A percentile compares a stretch with the other conserved stretches of the same genome.
These are phyloP conservation scores for Yamagishiella unicocca DNA, from an alignment of 139 green algal genomes.

Conservation along the genomic window DNA sequence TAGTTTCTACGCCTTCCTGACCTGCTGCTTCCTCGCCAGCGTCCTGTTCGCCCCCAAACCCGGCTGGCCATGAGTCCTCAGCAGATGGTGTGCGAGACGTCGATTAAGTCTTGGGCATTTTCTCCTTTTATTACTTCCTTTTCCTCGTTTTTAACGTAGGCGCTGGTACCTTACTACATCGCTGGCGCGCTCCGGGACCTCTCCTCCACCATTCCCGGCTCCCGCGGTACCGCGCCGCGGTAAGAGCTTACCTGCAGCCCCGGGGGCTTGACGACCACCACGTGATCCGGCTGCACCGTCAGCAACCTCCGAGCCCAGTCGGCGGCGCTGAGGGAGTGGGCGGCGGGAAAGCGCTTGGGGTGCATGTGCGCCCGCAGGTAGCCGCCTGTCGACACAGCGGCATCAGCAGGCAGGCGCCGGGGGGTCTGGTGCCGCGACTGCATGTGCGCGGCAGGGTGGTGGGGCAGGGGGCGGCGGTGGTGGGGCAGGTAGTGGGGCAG, in stretches of 20 bases:
- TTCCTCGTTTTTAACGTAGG: too few relatives aligned
- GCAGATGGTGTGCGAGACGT: too few relatives aligned
- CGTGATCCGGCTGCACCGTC: constrained; percentile 51
- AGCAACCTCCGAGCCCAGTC: constrained; percentile 65
- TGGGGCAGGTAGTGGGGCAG: background rate
- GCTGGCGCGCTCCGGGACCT: too few relatives aligned
- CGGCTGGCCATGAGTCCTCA: too few relatives aligned
- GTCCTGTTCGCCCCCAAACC: too few relatives aligned
- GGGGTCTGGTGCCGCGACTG: constrained; percentile 43
- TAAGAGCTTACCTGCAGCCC: constrained; percentile 79
- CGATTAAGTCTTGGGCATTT: too few relatives aligned
- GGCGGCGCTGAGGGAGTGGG: constrained; percentile 59
- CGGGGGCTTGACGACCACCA: constrained; percentile 89
- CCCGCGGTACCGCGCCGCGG: too few relatives aligned
- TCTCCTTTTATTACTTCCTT: too few relatives aligned
- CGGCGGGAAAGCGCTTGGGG: constrained; percentile 82
- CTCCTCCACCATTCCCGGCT: too few relatives aligned
- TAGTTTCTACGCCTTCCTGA: too few relatives aligned
- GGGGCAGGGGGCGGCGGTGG: background rate
- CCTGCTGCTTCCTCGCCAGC: too few relatives aligned
- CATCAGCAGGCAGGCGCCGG: constrained; percentile 14
- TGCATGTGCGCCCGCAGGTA: constrained; percentile 85
- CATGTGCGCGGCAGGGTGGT: background rate
- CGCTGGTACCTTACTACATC: too few relatives aligned
- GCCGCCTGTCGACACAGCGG: constrained; percentile 36